Evolutionary conservation across 2,329 filamentous ascomycete species (phyloP).

Genomic region (Pseudogymnoascus destructans): DNA sequence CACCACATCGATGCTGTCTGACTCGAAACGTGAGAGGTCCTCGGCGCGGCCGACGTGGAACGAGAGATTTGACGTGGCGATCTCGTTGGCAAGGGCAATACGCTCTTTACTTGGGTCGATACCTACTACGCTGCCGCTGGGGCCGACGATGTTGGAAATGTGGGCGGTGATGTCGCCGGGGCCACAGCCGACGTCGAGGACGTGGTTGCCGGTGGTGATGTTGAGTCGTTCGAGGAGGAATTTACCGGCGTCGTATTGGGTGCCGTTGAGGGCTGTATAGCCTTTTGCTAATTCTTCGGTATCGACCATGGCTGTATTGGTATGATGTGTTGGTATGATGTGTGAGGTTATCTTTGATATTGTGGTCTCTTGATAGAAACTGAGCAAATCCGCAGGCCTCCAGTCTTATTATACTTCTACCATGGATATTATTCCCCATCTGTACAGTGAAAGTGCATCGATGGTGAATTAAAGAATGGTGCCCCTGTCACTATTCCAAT

Average conservation of each 20-base stretch:
- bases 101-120: constrained; percentile 26
- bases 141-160: constrained; percentile 19
- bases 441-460: not conserved
- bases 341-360: not conserved
- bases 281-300: constrained; percentile 22
- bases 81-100: constrained; percentile 9
- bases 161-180: constrained; percentile 24
- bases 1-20: constrained; percentile 20
- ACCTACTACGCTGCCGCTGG: constrained; percentile 16
- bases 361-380: not conserved
- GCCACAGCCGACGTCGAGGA: constrained; percentile 28
- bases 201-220: constrained; percentile 16
- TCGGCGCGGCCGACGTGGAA: constrained; percentile 21
- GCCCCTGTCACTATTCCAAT: not conserved
- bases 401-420: constrained; percentile 1
- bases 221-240: constrained; percentile 20
- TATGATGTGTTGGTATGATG: not conserved
- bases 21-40: constrained; percentile 20
- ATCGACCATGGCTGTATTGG: constrained; percentile 12
- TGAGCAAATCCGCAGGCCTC: not conserved
- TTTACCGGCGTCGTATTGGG: constrained; percentile 19
- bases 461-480: not conserved
- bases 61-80: constrained; percentile 20
- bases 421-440: not conserved
- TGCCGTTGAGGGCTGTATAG: constrained; percentile 20